A percentile compares a stretch with the other conserved stretches of the same genome.
These are phyloP conservation scores for Phytophthora sansomeana DNA, from an alignment of 352 stramenopile species.

Conservation along the genomic window DNA sequence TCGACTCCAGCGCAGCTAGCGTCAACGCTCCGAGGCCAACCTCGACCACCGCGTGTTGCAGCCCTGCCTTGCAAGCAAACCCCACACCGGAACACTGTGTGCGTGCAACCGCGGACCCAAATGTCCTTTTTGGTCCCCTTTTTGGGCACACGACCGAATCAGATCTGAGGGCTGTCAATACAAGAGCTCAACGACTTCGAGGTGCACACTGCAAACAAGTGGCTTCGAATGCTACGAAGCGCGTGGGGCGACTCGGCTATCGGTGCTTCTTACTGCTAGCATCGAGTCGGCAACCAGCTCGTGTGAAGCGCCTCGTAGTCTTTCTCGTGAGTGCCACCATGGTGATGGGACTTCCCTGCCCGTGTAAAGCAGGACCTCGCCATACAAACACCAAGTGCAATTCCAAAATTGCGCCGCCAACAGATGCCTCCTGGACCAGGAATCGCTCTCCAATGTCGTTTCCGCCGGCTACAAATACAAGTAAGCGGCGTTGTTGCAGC, in stretches of 20 bases:
- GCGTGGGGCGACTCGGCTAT: not conserved
- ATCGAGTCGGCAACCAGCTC: not conserved
- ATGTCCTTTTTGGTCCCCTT: conserved; percentile 1
- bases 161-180: conserved; percentile 3
- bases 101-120: conserved; percentile 3
- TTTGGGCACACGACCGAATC: conserved; percentile 2
- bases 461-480: not conserved
- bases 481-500: not conserved
- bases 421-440: conserved; percentile 5
- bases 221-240: not conserved
- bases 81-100: conserved; percentile 2
- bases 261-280: too few species aligned
- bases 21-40: not conserved
- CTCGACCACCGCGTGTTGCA: not conserved
- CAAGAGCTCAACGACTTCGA: not conserved
- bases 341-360: conserved; percentile 25
- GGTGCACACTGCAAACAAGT: not conserved
- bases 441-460: conserved; percentile 1
- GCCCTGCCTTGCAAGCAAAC: not conserved
- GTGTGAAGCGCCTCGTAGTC: not conserved
- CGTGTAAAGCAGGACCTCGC: conserved; percentile 8
- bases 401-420: conserved; percentile 7
- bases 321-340: conserved; percentile 22
- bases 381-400: conserved; percentile 12
- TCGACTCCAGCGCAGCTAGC: not conserved